Evolutionary conservation across 75 land plant genomes (phyloP).

Genomic region (Isoetes taiwanensis): DNA sequence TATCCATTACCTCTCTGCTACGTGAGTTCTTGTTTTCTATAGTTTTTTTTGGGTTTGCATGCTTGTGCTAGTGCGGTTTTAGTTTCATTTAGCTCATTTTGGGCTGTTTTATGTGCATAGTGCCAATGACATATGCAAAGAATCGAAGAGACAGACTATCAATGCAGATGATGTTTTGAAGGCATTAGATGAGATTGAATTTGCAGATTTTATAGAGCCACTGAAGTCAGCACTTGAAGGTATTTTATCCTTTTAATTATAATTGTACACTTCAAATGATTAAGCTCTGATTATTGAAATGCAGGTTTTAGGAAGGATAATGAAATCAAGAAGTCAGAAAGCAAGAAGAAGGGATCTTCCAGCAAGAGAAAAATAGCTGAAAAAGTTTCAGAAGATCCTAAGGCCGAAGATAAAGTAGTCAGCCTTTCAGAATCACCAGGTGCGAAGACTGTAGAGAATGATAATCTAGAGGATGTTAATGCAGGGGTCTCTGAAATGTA

Average conservation of each 20-base stretch:
- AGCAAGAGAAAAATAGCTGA: constrained; percentile 25
- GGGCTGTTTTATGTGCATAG: constrained; percentile 17
- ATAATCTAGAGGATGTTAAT: neutral
- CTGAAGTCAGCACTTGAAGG: constrained; percentile 54
- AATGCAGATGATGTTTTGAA: constrained; percentile 88
- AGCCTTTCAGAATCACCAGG: neutral
- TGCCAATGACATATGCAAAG: constrained; percentile 88
- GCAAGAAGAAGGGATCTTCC: constrained; percentile 20
- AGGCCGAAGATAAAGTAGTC: constrained; percentile 10
- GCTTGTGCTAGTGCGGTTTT: neutral
- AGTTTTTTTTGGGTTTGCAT: neutral
- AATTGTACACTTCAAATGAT: neutral
- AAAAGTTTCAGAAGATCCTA: neutral
- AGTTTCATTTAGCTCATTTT: neutral
- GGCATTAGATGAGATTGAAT: constrained; percentile 89
- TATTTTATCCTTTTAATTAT: constrained; percentile 5
- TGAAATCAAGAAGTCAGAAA: constrained; percentile 24
- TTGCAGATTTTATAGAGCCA: constrained; percentile 60
- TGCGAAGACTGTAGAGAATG: neutral
- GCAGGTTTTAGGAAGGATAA: constrained; percentile 38
- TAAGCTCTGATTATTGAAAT: neutral
- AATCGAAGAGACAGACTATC: constrained; percentile 78
- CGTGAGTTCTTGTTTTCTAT: constrained; percentile 26
- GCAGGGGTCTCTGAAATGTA: neutral
- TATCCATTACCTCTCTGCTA: constrained; percentile 90